A percentile compares a stretch with the other conserved stretches of the same genome.
These are phyloP conservation scores for Buxus sempervirens DNA, from an alignment of 164 flowering plant genomes.

Conservation along the genomic window DNA sequence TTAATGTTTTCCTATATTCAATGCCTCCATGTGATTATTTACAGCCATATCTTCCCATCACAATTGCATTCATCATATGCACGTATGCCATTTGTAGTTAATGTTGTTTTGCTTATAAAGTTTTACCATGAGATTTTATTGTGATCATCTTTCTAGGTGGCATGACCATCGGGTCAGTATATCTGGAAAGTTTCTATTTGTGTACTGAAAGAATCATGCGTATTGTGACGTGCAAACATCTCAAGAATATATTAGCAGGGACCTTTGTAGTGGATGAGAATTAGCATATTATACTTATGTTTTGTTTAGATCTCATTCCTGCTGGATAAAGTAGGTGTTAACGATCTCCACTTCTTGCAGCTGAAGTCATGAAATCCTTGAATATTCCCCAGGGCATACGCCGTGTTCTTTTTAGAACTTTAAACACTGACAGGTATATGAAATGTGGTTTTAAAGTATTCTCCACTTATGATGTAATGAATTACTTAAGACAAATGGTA, in stretches of 20 bases:
- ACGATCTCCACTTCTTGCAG: conserved; percentile 22
- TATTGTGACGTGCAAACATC: not conserved
- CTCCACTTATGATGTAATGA: not conserved
- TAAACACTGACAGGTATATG: conserved; percentile 77
- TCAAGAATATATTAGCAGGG: not conserved
- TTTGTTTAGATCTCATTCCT: not conserved
- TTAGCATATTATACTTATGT: not conserved
- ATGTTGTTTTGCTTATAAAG: not conserved
- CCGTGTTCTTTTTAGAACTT: conserved; percentile 79
- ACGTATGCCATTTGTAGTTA: not conserved
- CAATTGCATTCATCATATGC: not conserved
- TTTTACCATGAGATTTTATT: not conserved
- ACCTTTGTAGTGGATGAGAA: not conserved
- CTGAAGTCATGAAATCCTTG: conserved; percentile 69
- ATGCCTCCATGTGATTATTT: no score
- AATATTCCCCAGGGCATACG: conserved; percentile 68
- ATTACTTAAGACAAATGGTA: not conserved
- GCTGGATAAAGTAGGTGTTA: not conserved
- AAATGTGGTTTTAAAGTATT: not conserved
- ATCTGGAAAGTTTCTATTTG: not conserved
- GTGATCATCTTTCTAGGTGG: not conserved
- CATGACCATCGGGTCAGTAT: not conserved
- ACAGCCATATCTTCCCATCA: not conserved
- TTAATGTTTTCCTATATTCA: no score
- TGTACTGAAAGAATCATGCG: not conserved